These are phyloP conservation scores for Cercospora beticola DNA, from an alignment of 2,329 filamentous ascomycete genomes.

Conservation along the genomic window DNA sequence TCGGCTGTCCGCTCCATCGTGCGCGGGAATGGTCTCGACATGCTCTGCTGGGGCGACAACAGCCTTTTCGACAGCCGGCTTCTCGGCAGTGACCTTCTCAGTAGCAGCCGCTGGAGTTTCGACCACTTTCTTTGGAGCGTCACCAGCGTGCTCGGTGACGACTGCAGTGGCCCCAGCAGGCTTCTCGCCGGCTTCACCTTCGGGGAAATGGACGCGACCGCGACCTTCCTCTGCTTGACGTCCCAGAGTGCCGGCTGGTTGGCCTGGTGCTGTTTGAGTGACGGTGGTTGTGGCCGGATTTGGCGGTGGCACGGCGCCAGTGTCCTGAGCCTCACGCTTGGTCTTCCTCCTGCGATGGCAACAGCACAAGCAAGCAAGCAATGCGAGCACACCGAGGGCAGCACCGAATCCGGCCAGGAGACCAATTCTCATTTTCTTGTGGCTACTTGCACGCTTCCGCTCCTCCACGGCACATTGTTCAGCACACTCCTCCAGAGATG, in stretches of 20 bases:
- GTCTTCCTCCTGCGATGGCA: neutral
- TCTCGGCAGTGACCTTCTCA: constrained; percentile 4
- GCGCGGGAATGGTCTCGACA: constrained; percentile 23
- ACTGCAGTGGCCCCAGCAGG: neutral
- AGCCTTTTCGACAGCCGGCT: constrained; percentile 11
- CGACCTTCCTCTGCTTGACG: constrained; percentile 33
- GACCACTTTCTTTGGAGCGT: neutral
- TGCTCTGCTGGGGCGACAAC: constrained; percentile 13
- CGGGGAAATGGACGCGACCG: constrained; percentile 26
- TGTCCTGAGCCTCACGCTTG: neutral
- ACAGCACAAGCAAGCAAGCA: constrained; percentile 10
- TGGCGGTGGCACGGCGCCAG: neutral
- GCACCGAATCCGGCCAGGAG: neutral
- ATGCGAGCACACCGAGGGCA: neutral
- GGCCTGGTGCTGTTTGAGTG: neutral
- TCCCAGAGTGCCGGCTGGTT: constrained; percentile 23
- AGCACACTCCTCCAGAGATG: neutral
- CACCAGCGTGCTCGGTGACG: neutral
- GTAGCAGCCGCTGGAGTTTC: neutral
- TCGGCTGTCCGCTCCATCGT: constrained; percentile 23
- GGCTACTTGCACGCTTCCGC: neutral
- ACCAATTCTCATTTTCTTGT: neutral
- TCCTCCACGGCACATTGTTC: neutral
- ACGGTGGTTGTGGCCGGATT: constrained; percentile 6
- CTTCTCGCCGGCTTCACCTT: constrained; percentile 3